Base-by-base conservation (phyloP, 2,329 filamentous ascomycete species). In the Neospermospora avenae region DNA sequence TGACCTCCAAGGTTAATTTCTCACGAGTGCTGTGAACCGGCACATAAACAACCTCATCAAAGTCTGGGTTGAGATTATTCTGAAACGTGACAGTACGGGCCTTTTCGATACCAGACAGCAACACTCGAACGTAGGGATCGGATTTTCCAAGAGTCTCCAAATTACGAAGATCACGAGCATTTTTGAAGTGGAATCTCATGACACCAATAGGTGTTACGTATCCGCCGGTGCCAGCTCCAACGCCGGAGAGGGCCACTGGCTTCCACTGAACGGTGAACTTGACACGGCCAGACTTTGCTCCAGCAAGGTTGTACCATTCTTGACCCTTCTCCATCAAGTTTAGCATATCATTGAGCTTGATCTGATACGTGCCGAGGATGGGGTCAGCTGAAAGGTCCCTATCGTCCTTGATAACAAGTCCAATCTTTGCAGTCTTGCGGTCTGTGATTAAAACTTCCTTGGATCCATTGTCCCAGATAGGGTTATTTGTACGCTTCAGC, bases 381-480 rank as follows among this genome's bases (percentile, higher is more conserved):
- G 91, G 92, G 73, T 99, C 93, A 14, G 86, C 80, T 7, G 86
- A 80, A 58, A 99, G 77, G 57, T 96, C 93, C 64, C 93, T 88
- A 67, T 98, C 93, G 71, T 99, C 95, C 77, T 97, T 99, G 81
- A 99, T 86, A 16, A 93, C 90, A 58, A 99, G 79, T 58, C 93
- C 96, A 55, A 99, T 81, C 73, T 91, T 95, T 59, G 95, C 93
- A 72, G 85, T 87, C 78, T 92, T 96, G 64, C 90, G 88, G 73
- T 99, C 93, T 0, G 93, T 97, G 72, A 99, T 93, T 63, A 99
- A 85, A 68, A 99, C 86, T 72, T 99, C 95, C 77, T 96, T 96
- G 67, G 87, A 89, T 6, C 90, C 90, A 72, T 98, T 89, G 57
- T 93, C 88, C 88, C 93, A 99, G 69, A 99, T 93, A 7, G 95